Base-by-base conservation (phyloP, 2,329 filamentous ascomycete species). In the Botryotinia narcissicola region DNA sequence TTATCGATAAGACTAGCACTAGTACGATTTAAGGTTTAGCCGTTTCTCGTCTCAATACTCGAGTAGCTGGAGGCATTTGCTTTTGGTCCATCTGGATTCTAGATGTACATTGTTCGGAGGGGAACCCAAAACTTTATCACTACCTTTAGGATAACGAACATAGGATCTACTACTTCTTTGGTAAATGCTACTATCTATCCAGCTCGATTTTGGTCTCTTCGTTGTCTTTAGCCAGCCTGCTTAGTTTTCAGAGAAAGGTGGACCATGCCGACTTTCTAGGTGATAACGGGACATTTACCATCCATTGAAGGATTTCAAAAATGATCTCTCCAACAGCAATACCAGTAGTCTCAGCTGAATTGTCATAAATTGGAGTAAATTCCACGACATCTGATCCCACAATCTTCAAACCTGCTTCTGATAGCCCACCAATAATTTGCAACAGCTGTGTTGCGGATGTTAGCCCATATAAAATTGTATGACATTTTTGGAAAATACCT, bases 371-470 rank as follows among this genome's bases (percentile, higher is more conserved):
- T 1, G 80, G 80, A 10, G 77, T 79, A 44, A 79, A 80, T 70
- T 81, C 80, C 1, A 81, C 80, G 5, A 81, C 76, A 74, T 81
- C 80, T 59, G 78, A 77, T 3, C 80, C 80, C 9, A 81, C 75
- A 25, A 81, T 79, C 37, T 80, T 80, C n/a, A 81, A 54, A 0
- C 77, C 78, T 8, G 79, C 79, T 63, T 77, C 70, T 2, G 78
- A 77, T 10, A 81, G 70, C 4, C 80, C 80, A 4, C 76, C 67
- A 46, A 81, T 77, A 6, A 81, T 80, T 61, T 76, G 74, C 40
- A 80, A 62, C 4, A 81, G 71, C 77, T 81, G 60, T 37, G 35
- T 9, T 44, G 22, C 3, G 64, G 16, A 59, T 61, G 32, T 71
- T 63, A 59, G 16, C 60, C 64, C 16, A 12, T 46, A 22, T 25